These are phyloP conservation scores for Crucihimalaya himalaica DNA, from an alignment of 345 rosid genomes.

Conservation along the genomic window DNA sequence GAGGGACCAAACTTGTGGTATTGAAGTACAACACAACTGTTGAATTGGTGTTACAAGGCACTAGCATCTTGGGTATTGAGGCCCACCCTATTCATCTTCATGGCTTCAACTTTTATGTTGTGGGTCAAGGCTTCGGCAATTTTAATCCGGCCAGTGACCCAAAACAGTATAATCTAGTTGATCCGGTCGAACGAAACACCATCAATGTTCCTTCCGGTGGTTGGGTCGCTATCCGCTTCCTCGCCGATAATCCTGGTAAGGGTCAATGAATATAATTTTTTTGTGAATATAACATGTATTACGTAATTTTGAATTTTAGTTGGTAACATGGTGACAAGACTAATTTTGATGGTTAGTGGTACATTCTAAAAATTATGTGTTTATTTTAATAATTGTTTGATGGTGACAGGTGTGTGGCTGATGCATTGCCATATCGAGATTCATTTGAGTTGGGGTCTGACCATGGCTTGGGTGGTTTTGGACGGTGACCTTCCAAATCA, in stretches of 20 bases:
- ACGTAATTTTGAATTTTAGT: neutral
- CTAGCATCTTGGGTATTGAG: slow-evolving; percentile 71
- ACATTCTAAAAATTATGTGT: neutral
- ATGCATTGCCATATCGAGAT: slow-evolving; percentile 80
- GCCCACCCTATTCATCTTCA: slow-evolving; percentile 87
- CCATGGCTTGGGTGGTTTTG: slow-evolving; percentile 71
- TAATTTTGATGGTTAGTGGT: neutral
- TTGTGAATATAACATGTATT: neutral
- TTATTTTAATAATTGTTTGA: neutral
- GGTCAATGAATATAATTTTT: neutral
- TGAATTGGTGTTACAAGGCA: slow-evolving; percentile 74
- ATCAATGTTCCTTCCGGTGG: slow-evolving; percentile 67
- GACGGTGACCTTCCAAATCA: slow-evolving; percentile 67
- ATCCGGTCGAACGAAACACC: slow-evolving; percentile 78
- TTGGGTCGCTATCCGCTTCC: slow-evolving; percentile 76
- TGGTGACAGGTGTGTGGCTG: slow-evolving; percentile 61
- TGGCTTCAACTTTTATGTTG: slow-evolving; percentile 69
- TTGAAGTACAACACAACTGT: slow-evolving; percentile 64
- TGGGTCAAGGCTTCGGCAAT: slow-evolving; percentile 83
- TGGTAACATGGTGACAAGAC: neutral
- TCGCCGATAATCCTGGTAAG: slow-evolving; percentile 75
- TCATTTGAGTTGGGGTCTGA: slow-evolving; percentile 73
- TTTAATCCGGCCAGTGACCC: slow-evolving; percentile 59
- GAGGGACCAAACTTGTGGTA: slow-evolving; percentile 59
- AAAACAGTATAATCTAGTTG: slow-evolving; percentile 58